These are phyloP conservation scores for Nigrospora osmanthi DNA, from an alignment of 2,329 filamentous ascomycete species.

Conservation along the genomic window DNA sequence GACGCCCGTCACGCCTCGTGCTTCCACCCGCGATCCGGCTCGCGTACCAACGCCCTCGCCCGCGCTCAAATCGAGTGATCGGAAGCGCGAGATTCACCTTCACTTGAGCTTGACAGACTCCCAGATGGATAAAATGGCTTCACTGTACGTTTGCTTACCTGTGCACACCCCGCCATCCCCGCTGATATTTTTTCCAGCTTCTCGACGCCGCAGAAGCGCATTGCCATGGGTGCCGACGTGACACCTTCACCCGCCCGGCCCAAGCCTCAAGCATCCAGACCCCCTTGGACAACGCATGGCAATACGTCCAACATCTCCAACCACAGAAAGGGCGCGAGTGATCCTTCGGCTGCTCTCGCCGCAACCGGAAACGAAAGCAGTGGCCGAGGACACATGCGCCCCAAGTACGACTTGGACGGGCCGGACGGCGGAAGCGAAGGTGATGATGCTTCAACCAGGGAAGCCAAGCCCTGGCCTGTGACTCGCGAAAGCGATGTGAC, in stretches of 20 bases:
- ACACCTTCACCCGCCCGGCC: not conserved
- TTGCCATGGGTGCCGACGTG: not conserved
- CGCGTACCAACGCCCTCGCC: not conserved
- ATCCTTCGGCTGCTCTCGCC: not conserved
- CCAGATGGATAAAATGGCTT: slow-evolving; percentile 1
- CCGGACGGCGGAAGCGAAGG: slow-evolving; percentile 1
- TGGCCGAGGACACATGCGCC: not conserved
- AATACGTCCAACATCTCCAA: not conserved
- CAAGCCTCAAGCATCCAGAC: not conserved
- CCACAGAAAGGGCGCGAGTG: not conserved
- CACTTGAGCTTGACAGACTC: not conserved
- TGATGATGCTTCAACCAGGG: not conserved
- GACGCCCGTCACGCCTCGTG: not conserved
- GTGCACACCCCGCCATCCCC: too few species aligned
- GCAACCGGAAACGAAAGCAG: not conserved
- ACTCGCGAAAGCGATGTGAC: slow-evolving; percentile 11
- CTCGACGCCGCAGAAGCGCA: not conserved
- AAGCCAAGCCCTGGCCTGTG: too few species aligned
- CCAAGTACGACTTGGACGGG: slow-evolving; percentile 1
- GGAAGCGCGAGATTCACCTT: not conserved
- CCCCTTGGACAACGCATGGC: not conserved
- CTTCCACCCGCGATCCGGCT: not conserved
- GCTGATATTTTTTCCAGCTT: not conserved
- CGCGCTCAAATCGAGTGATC: not conserved
- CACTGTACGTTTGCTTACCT: not conserved